A percentile compares a stretch with the other conserved stretches of the same genome.
Evolutionary conservation across 2,329 filamentous ascomycete genomes (phyloP).

Genomic region (Aspergillus sp.): DNA sequence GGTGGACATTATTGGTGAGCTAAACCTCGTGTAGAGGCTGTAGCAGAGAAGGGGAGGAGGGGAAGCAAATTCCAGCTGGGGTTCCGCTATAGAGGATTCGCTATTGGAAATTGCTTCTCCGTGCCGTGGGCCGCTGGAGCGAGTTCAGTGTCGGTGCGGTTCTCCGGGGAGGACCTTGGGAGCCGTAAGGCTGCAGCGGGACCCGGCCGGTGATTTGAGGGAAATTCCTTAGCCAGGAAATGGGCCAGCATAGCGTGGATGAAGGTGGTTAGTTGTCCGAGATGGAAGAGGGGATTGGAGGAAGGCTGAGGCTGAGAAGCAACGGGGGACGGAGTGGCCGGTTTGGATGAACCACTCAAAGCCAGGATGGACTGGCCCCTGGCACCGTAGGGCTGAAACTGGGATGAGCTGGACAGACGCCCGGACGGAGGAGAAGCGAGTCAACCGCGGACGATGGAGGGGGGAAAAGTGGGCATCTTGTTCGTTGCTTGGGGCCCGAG

Average conservation of each 20-base stretch:
- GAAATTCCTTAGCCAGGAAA: not conserved
- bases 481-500: too few species aligned
- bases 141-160: not conserved
- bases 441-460: not conserved
- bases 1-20: not conserved
- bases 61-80: not conserved
- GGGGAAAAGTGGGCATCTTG: too few species aligned
- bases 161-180: constrained; percentile 3
- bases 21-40: not conserved
- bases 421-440: not conserved
- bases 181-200: constrained; percentile 1
- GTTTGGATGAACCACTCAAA: not conserved
- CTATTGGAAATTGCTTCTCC: not conserved
- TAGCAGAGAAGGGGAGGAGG: not conserved
- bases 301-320: not conserved
- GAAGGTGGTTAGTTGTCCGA: not conserved
- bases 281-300: not conserved
- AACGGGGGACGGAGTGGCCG: not conserved
- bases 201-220: not conserved
- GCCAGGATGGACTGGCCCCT: not conserved
- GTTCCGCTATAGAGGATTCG: not conserved
- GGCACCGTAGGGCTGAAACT: constrained; percentile 4
- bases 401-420: not conserved
- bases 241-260: not conserved
- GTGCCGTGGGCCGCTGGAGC: not conserved